These are phyloP conservation scores for Xylaria multiplex DNA, from an alignment of 2,329 filamentous ascomycete species.

Conservation along the genomic window DNA sequence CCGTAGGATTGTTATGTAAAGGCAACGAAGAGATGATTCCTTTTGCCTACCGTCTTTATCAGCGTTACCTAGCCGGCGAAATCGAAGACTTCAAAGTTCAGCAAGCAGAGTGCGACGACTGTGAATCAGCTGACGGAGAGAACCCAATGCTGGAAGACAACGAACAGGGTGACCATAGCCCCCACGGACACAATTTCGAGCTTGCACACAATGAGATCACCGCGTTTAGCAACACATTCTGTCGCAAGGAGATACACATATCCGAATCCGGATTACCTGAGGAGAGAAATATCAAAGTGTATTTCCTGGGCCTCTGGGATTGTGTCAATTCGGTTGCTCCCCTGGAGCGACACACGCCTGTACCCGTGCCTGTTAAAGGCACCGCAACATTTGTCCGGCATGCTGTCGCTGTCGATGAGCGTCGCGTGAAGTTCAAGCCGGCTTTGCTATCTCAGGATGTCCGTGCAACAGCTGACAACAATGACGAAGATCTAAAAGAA, in stretches of 20 bases:
- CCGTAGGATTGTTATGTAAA: constrained; percentile 59
- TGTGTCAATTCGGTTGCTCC: constrained; percentile 63
- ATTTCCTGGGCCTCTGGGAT: constrained; percentile 67
- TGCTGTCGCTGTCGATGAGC: constrained; percentile 63
- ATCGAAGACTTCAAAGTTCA: constrained; percentile 47
- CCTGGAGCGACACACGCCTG: constrained; percentile 52
- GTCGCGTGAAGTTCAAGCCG: constrained; percentile 65
- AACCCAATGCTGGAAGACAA: constrained; percentile 35
- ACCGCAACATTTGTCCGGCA: constrained; percentile 61
- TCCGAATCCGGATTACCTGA: constrained; percentile 22
- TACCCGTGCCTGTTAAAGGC: constrained; percentile 52
- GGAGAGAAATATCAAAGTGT: constrained; percentile 53
- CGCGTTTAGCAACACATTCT: constrained; percentile 61
- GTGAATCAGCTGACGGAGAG: constrained; percentile 15
- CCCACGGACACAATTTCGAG: constrained; percentile 48
- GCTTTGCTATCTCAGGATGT: constrained; percentile 58
- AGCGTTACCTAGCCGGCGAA: constrained; percentile 54
- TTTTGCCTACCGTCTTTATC: constrained; percentile 59
- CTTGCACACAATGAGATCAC: constrained; percentile 53
- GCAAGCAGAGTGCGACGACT: constrained; percentile 34
- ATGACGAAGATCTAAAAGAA: constrained; percentile 58
- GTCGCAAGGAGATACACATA: constrained; percentile 50
- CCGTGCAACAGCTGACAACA: constrained; percentile 38
- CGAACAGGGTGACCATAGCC: constrained; percentile 28
- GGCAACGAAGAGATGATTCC: constrained; percentile 65